These are phyloP conservation scores for Globisporangium irregulare DNA, from an alignment of 352 stramenopile genomes.

Conservation along the genomic window DNA sequence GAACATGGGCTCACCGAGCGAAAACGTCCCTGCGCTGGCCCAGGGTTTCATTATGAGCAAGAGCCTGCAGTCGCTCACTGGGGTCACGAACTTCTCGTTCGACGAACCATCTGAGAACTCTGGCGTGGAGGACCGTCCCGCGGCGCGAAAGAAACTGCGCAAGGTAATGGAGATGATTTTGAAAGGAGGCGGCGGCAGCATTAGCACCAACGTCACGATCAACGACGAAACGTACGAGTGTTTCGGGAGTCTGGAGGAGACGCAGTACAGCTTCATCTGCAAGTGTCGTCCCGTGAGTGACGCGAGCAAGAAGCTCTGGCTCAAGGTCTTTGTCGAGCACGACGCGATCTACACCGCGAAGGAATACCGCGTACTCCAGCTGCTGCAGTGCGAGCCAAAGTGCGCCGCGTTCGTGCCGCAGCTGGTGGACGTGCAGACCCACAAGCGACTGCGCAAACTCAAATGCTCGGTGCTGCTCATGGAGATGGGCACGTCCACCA, in stretches of 20 bases:
- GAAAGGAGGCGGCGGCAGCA: background rate
- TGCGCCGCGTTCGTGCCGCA: conserved; percentile 33
- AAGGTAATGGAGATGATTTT: conserved; percentile 15
- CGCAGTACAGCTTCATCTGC: conserved; percentile 38
- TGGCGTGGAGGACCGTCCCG: conserved; percentile 5
- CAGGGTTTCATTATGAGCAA: conserved; percentile 27
- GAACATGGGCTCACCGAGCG: conserved; percentile 8
- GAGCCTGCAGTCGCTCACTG: conserved; percentile 26
- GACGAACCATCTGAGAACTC: conserved; percentile 8
- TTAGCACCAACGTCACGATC: conserved; percentile 3
- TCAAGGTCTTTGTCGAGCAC: conserved; percentile 65
- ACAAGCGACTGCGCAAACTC: conserved; percentile 24
- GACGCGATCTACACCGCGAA: conserved; percentile 44
- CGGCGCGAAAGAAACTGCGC: conserved; percentile 18
- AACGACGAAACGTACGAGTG: conserved; percentile 13
- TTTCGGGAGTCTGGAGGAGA: conserved; percentile 34
- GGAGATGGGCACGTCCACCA: conserved; percentile 36
- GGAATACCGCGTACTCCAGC: conserved; percentile 51
- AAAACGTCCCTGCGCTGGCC: background rate
- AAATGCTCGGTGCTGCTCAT: conserved; percentile 52
- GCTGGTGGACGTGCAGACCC: conserved; percentile 32
- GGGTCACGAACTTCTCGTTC: conserved; percentile 21
- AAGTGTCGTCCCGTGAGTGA: conserved; percentile 21
- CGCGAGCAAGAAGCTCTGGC: conserved; percentile 16
- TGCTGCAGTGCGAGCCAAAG: conserved; percentile 26